phyloP scores from a whole-genome alignment of 257 asterid species.

The Petunia axillaris region DNA sequence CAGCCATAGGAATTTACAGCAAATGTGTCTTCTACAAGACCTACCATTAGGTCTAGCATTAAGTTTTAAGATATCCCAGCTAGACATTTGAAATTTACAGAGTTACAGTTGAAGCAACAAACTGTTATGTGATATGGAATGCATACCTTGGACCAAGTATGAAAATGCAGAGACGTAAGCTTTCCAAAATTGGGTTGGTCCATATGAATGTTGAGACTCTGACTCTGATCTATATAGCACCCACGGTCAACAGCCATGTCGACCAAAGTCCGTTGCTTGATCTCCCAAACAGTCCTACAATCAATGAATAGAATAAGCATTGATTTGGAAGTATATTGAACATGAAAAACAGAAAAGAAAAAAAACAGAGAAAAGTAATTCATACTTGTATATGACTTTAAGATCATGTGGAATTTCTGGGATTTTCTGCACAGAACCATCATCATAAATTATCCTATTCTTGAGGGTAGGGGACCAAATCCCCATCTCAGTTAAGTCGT shows the following conservation, averaged over 20 bases:
- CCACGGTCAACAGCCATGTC: constrained; percentile 99
- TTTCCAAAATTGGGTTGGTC: constrained; percentile 87
- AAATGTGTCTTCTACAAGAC: neutral
- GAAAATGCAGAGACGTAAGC: constrained; percentile 86
- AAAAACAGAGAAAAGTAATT: neutral
- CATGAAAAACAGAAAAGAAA: neutral
- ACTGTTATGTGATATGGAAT: neutral
- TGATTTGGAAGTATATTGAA: neutral
- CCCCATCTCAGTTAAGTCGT: constrained; percentile 94
- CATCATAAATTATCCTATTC: constrained; percentile 81
- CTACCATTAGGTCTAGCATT: neutral
- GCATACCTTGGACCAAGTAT: constrained; percentile 86
- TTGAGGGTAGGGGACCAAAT: constrained; percentile 86
- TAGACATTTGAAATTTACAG: neutral
- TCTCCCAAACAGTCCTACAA: constrained; percentile 94
- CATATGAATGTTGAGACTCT: constrained; percentile 96
- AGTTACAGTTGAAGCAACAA: neutral
- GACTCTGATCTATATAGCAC: constrained; percentile 93
- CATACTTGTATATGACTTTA: constrained; percentile 78
- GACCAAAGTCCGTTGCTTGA: constrained; percentile 75
- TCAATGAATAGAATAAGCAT: neutral
- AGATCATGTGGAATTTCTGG: constrained; percentile 75
- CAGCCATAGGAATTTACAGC: neutral
- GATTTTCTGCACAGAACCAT: constrained; percentile 89
- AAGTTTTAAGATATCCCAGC: neutral